These are phyloP conservation scores for Wickerhamiella galacta DNA, from an alignment of 805 yeast genomes.

Conservation along the genomic window DNA sequence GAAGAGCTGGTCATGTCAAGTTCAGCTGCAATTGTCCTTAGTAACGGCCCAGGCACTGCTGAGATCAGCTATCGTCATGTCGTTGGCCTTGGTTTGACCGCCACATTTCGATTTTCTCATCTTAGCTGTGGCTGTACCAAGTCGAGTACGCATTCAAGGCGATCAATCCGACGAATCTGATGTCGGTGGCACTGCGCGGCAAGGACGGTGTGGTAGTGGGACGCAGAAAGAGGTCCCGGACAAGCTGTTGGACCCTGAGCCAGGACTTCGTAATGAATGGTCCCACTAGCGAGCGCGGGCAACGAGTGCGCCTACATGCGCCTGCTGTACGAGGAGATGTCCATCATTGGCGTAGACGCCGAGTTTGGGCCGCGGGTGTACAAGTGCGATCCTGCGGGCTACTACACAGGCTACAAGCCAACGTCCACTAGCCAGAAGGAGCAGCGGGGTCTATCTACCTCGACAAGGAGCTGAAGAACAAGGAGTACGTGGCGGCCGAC, in stretches of 20 bases:
- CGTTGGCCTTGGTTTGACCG: slow-evolving; percentile 85
- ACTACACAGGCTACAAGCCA: slow-evolving; percentile 79
- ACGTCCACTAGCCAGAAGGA: slow-evolving; percentile 94
- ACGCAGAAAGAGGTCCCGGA: slow-evolving; percentile 96
- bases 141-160: slow-evolving; percentile 98
- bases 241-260: slow-evolving; percentile 69
- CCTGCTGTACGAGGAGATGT: slow-evolving; percentile 86
- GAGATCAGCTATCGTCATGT: too few relatives aligned
- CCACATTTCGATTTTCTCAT: slow-evolving; percentile 95
- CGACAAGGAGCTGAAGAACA: slow-evolving; percentile 77
- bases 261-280: slow-evolving; percentile 91
- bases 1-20: too few relatives aligned
- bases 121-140: slow-evolving; percentile 94
- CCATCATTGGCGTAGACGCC: slow-evolving; percentile 77
- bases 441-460: slow-evolving; percentile 84
- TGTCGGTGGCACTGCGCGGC: slow-evolving; percentile 77
- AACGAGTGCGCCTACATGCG: slow-evolving; percentile 98
- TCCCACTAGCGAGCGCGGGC: slow-evolving; percentile 79
- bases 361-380: slow-evolving; percentile 76
- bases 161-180: slow-evolving; percentile 79
- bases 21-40: too few relatives aligned
- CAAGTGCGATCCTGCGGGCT: slow-evolving; percentile 97
- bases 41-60: too few relatives aligned
- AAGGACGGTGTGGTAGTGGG: slow-evolving; percentile 67
- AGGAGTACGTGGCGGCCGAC: slow-evolving; percentile 52